Evolutionary conservation across 2,329 filamentous ascomycete genomes (phyloP).

Genomic region (Exophiala calicioides): DNA sequence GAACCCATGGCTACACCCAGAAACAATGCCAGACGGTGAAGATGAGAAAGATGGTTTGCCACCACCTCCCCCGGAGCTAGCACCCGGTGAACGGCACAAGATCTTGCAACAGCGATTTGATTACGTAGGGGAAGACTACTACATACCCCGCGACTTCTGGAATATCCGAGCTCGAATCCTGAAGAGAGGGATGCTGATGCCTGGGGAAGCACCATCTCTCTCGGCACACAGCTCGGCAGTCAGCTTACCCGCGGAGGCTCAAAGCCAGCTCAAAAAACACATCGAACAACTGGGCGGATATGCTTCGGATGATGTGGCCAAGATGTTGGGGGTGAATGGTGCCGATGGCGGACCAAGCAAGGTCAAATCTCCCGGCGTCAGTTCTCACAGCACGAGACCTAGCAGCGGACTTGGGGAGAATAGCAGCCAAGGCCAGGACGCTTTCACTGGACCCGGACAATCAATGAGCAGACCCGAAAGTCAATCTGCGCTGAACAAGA

Average conservation of each 20-base stretch:
- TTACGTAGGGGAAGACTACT: conserved; percentile 62
- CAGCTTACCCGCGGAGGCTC: conserved; percentile 35
- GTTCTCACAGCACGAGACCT: conserved; percentile 20
- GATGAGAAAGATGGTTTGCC: conserved; percentile 32
- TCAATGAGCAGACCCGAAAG: conserved; percentile 27
- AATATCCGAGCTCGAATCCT: conserved; percentile 88
- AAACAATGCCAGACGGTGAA: conserved; percentile 24
- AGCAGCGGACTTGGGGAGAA: conserved; percentile 23
- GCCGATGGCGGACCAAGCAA: conserved; percentile 13
- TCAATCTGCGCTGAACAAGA: conserved; percentile 24
- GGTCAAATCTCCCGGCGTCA: conserved; percentile 18
- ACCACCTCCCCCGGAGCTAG: conserved; percentile 37
- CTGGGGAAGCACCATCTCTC: conserved; percentile 51
- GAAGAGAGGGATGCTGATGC: conserved; percentile 71
- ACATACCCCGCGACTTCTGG: conserved; percentile 91
- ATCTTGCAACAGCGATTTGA: conserved; percentile 48
- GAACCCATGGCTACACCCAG: conserved; percentile 21
- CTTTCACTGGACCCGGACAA: conserved; percentile 33
- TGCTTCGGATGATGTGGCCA: conserved; percentile 29
- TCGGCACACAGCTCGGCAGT: conserved; percentile 50
- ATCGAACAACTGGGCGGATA: conserved; percentile 32
- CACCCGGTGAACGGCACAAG: conserved; percentile 33
- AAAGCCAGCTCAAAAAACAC: conserved; percentile 34
- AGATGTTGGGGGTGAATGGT: conserved; percentile 26
- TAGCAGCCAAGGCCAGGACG: conserved; percentile 20